Percentiles rank a stretch among this genome's conserved stretches.
Evolutionary conservation across 139 green algal species (phyloP).

Genomic region (Mesotaenium endlicherianum): DNA sequence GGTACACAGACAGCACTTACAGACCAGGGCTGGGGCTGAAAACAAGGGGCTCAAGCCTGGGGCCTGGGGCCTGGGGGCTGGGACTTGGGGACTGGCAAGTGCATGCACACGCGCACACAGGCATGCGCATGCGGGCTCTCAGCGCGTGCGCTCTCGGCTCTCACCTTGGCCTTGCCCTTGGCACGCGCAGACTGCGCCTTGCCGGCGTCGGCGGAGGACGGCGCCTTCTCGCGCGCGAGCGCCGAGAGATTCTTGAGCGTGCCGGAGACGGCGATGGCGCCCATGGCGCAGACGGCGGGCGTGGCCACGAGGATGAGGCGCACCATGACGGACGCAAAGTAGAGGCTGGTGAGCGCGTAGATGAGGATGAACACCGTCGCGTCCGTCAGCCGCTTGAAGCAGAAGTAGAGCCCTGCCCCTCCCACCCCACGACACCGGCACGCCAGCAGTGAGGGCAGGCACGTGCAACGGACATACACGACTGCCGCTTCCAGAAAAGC

Average conservation of each 20-base stretch:
- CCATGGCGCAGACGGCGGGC: slow-evolving; percentile 54
- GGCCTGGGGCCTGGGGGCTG: no score
- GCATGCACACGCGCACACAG: no score
- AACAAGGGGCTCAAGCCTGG: no score
- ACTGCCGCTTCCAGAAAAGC: no score
- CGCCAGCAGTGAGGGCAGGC: not conserved
- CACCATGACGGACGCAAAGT: slow-evolving; percentile 66
- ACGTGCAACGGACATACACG: not conserved
- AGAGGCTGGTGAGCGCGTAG: slow-evolving; percentile 44
- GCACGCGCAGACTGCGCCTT: not conserved
- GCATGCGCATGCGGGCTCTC: no score
- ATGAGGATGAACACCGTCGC: slow-evolving; percentile 38
- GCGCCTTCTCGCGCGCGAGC: slow-evolving; percentile 29
- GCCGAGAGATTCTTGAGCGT: slow-evolving; percentile 26
- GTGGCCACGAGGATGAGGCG: slow-evolving; percentile 70
- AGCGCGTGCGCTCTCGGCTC: no score
- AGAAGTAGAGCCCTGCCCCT: slow-evolving; percentile 47
- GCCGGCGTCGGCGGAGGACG: no score
- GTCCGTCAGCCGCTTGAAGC: slow-evolving; percentile 56
- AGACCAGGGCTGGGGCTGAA: no score
- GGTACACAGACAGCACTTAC: no score
- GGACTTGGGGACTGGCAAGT: no score
- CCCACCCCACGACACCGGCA: not conserved
- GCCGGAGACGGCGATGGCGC: slow-evolving; percentile 21
- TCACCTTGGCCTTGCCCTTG: slow-evolving; percentile 2